Conservation (phyloP, 2,329 filamentous ascomycete species). For the Scedosporium apiospermum region DNA sequence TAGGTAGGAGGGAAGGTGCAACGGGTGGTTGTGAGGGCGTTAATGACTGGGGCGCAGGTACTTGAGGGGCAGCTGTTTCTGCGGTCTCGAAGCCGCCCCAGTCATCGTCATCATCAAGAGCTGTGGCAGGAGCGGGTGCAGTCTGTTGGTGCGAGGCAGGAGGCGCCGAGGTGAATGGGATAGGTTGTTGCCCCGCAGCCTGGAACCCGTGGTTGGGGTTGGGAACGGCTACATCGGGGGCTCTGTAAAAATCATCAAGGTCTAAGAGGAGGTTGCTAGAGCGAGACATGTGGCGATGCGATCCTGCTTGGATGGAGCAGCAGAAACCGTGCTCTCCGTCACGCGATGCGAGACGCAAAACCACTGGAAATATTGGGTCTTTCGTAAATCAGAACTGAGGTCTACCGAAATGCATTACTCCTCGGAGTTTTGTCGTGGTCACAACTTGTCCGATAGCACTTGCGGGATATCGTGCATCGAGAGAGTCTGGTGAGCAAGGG, state of each 20-base stretch:
- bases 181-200: conserved; percentile 15
- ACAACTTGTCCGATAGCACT: too few relatives aligned
- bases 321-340: too few relatives aligned
- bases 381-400: too few relatives aligned
- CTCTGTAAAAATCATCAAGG: conserved; percentile 41
- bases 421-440: too few relatives aligned
- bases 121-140: neutral
- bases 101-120: conserved; percentile 44
- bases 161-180: conserved; percentile 8
- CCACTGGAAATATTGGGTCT: too few relatives aligned
- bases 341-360: too few relatives aligned
- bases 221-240: conserved; percentile 15
- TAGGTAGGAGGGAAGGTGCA: conserved; percentile 1
- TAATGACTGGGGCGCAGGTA: neutral
- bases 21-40: conserved; percentile 1
- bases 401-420: too few relatives aligned
- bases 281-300: conserved; percentile 29
- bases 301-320: neutral
- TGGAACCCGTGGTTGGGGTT: conserved; percentile 3
- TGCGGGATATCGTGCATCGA: too few relatives aligned
- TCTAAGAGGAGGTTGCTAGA: conserved; percentile 58
- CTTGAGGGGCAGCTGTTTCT: conserved; percentile 17
- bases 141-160: neutral
- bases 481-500: too few relatives aligned
- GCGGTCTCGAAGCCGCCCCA: conserved; percentile 62